A percentile compares a stretch with the other conserved stretches of the same genome.
Evolutionary conservation across 768 basidiomycete genomes (phyloP).

Genomic region (Tulasnella sp.): DNA sequence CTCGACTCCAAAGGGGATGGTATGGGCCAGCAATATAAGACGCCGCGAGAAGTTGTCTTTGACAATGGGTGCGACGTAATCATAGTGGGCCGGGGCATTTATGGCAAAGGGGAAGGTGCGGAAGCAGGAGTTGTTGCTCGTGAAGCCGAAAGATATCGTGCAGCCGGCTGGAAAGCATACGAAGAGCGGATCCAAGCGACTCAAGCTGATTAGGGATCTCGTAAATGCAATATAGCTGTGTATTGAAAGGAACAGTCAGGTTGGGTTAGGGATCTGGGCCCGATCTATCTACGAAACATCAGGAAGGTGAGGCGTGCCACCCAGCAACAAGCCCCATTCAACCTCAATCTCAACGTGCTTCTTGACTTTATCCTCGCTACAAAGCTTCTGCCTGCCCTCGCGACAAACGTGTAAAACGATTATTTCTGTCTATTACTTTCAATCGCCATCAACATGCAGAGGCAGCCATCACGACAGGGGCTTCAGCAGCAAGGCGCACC

Average conservation of each 20-base stretch:
- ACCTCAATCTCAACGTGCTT: too few relatives aligned
- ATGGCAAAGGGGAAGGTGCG: slow-evolving; percentile 47
- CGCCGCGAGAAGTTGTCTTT: slow-evolving; percentile 71
- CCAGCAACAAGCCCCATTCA: too few relatives aligned
- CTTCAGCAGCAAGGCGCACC: slow-evolving; percentile 4
- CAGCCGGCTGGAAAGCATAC: slow-evolving; percentile 89
- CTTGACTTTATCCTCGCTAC: too few relatives aligned
- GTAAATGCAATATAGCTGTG: not conserved
- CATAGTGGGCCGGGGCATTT: slow-evolving; percentile 93
- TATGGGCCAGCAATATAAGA: slow-evolving; percentile 93
- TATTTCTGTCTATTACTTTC: too few relatives aligned
- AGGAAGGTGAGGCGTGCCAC: too few relatives aligned
- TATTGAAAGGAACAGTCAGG: not conserved
- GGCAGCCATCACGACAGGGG: slow-evolving; percentile 16
- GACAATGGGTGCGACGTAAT: slow-evolving; percentile 88
- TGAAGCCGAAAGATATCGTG: slow-evolving; percentile 76
- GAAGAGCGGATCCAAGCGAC: slow-evolving; percentile 35
- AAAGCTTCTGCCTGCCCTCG: too few relatives aligned
- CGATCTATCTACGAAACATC: too few relatives aligned
- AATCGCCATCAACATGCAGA: slow-evolving; percentile 1
- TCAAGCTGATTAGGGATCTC: too few relatives aligned
- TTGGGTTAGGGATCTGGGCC: too few relatives aligned
- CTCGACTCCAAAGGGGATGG: slow-evolving; percentile 66
- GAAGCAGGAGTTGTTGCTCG: slow-evolving; percentile 32
- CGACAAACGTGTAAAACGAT: too few relatives aligned